A percentile compares a stretch with the other conserved stretches of the same genome.
phyloP scores from a whole-genome alignment of 1,284 basidiomycete genomes.

The Leucocoprinus gongylophorus region DNA sequence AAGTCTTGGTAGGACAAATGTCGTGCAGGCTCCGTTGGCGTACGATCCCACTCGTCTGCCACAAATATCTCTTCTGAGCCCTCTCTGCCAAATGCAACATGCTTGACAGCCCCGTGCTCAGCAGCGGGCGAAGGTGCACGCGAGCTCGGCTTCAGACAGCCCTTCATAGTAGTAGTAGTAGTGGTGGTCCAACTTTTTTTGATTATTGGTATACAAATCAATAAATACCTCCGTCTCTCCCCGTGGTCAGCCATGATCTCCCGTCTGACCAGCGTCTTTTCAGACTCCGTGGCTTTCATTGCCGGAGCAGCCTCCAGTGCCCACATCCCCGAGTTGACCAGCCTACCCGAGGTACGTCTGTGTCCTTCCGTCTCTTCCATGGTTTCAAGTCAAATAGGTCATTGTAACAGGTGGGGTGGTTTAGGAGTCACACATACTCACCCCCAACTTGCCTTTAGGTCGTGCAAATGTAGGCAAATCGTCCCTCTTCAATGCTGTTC shows the following conservation, averaged over 20 bases:
- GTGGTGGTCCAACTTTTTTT: too few species aligned
- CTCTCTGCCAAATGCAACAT: conserved; percentile 49
- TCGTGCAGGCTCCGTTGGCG: conserved; percentile 44
- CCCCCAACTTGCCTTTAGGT: too few species aligned
- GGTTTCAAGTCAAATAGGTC: conserved; percentile 29
- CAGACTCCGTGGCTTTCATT: conserved; percentile 20
- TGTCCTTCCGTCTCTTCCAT: neutral
- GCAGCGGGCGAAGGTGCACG: conserved; percentile 24
- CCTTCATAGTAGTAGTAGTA: conserved; percentile 37
- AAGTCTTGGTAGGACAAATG: conserved; percentile 49
- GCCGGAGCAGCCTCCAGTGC: conserved; percentile 19
- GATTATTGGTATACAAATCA: too few species aligned
- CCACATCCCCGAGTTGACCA: conserved; percentile 21
- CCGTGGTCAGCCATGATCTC: too few species aligned
- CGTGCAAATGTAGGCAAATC: conserved; percentile 72
- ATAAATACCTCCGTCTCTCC: too few species aligned
- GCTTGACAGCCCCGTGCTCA: conserved; percentile 30
- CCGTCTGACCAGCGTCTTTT: neutral
- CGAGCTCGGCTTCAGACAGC: conserved; percentile 36
- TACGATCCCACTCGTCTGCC: conserved; percentile 68
- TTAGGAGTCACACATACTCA: conserved; percentile 2
- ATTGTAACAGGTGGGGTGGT: conserved; percentile 40
- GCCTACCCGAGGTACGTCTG: conserved; percentile 23
- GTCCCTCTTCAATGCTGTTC: conserved; percentile 59
- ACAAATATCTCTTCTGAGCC: conserved; percentile 47